A percentile compares a stretch with the other conserved stretches of the same genome.
phyloP scores from a whole-genome alignment of 192 early-diverging fungal genomes.

The Entomortierella beljakovae region DNA sequence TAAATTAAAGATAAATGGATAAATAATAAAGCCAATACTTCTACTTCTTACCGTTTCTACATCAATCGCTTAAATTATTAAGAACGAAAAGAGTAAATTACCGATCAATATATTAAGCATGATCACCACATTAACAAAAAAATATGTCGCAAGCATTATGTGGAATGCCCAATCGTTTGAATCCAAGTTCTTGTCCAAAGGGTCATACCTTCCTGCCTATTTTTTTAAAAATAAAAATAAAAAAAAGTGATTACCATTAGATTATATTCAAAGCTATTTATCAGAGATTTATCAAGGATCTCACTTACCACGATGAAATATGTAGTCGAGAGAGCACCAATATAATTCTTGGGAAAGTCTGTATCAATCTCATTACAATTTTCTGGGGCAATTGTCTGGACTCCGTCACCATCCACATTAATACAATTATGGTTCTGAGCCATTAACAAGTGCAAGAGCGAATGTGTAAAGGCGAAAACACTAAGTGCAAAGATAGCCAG shows the following conservation, averaged over 20 bases:
- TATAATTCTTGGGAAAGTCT: constrained; percentile 16
- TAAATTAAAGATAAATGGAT: neutral
- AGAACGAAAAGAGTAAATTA: constrained; percentile 4
- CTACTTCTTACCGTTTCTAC: too few species aligned
- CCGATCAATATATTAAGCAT: constrained; percentile 41
- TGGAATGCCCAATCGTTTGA: constrained; percentile 20
- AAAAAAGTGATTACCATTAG: neutral
- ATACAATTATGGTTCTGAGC: constrained; percentile 10
- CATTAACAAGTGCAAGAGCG: constrained; percentile 8
- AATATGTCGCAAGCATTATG: constrained; percentile 28
- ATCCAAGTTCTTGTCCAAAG: neutral
- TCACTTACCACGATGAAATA: constrained; percentile 28
- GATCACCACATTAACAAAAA: constrained; percentile 33
- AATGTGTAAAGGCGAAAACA: constrained; percentile 17
- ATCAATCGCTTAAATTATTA: too few species aligned
- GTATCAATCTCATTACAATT: neutral
- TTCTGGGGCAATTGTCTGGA: neutral
- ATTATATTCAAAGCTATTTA: neutral
- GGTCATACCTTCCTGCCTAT: constrained; percentile 21
- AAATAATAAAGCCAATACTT: too few species aligned
- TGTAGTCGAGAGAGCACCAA: constrained; percentile 6
- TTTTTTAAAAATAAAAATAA: neutral
- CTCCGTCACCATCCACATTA: neutral
- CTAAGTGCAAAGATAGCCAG: constrained; percentile 11
- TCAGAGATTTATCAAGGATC: neutral